A percentile compares a stretch with the other conserved stretches of the same genome.
Conservation (phyloP, 2,329 filamentous ascomycete species). For the Emericellopsis atlantica region DNA sequence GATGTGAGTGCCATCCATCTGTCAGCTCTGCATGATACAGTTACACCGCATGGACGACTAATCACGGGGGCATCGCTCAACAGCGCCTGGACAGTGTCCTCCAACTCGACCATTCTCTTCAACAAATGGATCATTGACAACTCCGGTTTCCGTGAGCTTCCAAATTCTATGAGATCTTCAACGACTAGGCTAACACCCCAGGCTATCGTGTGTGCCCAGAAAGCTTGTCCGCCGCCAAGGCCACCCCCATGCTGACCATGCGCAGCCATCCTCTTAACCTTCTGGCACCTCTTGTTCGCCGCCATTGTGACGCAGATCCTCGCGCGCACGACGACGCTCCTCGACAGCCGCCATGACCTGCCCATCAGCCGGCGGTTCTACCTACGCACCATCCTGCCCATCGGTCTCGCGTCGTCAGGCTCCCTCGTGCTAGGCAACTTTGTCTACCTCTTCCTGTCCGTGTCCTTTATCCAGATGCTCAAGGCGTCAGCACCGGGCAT, state of each 20-base stretch:
- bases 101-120: conserved; percentile 76
- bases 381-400: conserved; percentile 50
- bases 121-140: conserved; percentile 82
- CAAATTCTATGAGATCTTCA: too few species aligned
- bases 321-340: conserved; percentile 47
- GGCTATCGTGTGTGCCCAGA: too few species aligned
- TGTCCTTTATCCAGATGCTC: conserved; percentile 61
- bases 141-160: conserved; percentile 49
- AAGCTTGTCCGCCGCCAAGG: too few species aligned
- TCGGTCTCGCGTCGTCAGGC: conserved; percentile 52
- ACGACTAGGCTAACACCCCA: too few species aligned
- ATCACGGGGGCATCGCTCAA: too few species aligned
- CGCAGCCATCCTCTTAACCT: conserved; percentile 42
- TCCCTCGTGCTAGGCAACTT: conserved; percentile 56
- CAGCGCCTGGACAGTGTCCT: conserved; percentile 63
- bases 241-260: too few species aligned
- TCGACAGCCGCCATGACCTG: conserved; percentile 50
- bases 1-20: too few species aligned
- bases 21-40: too few species aligned
- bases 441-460: conserved; percentile 54
- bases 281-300: conserved; percentile 57
- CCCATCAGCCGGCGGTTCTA: conserved; percentile 50
- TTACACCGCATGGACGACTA: too few species aligned
- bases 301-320: conserved; percentile 54
- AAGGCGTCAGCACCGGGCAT: conserved; percentile 56